Conservation (phyloP, 2,329 filamentous ascomycete species). For the Pseudogymnoascus sp. region DNA sequence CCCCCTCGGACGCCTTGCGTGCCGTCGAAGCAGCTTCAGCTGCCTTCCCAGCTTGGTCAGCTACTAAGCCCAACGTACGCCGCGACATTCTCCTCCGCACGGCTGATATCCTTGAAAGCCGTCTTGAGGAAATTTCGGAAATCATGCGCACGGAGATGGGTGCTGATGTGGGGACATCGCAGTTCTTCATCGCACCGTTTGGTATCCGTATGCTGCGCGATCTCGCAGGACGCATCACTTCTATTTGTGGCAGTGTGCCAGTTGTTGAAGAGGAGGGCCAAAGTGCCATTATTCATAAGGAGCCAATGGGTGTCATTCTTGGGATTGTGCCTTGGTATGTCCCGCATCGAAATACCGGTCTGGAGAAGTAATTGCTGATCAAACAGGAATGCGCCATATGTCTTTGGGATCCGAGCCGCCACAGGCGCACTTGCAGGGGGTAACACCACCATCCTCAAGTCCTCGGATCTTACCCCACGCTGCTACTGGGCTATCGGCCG, state of each 20-base stretch:
- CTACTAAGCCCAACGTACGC: constrained; percentile 41
- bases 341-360: neutral
- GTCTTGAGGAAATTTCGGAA: constrained; percentile 41
- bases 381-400: neutral
- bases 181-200: constrained; percentile 30
- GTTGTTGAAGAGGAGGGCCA: constrained; percentile 32
- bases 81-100: constrained; percentile 47
- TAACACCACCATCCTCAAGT: constrained; percentile 66
- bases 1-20: constrained; percentile 39
- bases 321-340: constrained; percentile 52
- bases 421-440: constrained; percentile 54
- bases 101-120: constrained; percentile 41
- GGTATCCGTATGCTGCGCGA: constrained; percentile 37
- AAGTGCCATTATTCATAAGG: constrained; percentile 45
- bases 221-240: constrained; percentile 40
- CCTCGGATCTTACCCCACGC: constrained; percentile 56
- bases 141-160: constrained; percentile 48
- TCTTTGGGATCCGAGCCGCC: neutral
- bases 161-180: constrained; percentile 25
- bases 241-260: constrained; percentile 37
- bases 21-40: constrained; percentile 45
- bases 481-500: constrained; percentile 46
- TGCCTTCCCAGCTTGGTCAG: constrained; percentile 50
- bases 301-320: constrained; percentile 51
- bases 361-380: neutral